Base-by-base conservation (phyloP, 139 green algal genomes). In the Zygnema circumcarinatum region DNA sequence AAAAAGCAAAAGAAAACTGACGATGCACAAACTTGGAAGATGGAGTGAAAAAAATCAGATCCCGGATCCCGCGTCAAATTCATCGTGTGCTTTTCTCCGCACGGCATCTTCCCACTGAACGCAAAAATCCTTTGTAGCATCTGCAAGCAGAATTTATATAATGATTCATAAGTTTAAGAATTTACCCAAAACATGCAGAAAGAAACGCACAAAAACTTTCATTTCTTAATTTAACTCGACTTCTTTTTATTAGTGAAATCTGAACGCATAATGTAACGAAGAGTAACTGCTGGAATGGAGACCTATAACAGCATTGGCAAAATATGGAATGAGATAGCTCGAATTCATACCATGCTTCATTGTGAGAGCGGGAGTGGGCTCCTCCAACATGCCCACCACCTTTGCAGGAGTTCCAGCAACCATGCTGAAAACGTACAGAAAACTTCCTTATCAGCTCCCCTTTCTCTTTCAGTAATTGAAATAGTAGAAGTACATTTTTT, bases 351-450 rank as follows among this genome's bases (percentile, higher is more conserved):
- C 82, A 35, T 91, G 87, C 22, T 91, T 87, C 87, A 91, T 91
- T 29, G 81, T 67, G 22, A 91, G 62, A n/a, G 87, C 83, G 79
- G 87, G 87, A 73, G 41, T 40, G 29, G 29, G 11, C 2, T 85
- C 76, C 32, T 41, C 35, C 1, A 76, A n/a, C 0, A 42, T 76
- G 0, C 87, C 87, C 21, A 91, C 82, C 21, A 91, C 67, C 36
- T 41, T 90, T n/a, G 87, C 87, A 52, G 87, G 87, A 1, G 67
- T 91, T n/a, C 87, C 87, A 31, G 87, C 87, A 0, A 91, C 86
- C 79, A 91, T 91, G 7, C 86, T 89, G 83, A 84, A 25, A 84
- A 56, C 2, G 75, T n/a, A n/a, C n/a, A n/a, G 72, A 79, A 35
- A 20, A 79, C n/a, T n/a, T 72, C 25, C 29, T 25, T 72, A 20